phyloP scores from a whole-genome alignment of 2,329 filamentous ascomycete genomes.

The Cordyceps farinosa region DNA sequence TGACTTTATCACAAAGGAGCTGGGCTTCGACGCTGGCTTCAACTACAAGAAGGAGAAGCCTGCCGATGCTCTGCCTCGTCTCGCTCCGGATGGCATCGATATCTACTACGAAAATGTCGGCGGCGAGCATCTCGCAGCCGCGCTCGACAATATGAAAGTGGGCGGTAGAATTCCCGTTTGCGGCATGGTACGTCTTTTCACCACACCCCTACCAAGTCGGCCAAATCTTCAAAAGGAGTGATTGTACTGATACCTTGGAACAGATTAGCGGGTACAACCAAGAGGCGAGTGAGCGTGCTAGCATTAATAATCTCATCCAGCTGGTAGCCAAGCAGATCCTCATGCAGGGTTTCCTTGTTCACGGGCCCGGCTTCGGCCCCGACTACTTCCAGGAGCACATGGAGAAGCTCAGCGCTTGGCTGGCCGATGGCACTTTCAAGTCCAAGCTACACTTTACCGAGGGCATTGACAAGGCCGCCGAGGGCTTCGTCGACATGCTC shows the following conservation, averaged over 20 bases:
- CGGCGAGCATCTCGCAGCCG: slow-evolving; percentile 49
- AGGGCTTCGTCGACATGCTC: slow-evolving; percentile 73
- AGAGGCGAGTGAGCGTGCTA: slow-evolving; percentile 51
- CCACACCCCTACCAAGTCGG: too few species aligned
- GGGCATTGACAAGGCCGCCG: slow-evolving; percentile 74
- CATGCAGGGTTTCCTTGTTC: slow-evolving; percentile 74
- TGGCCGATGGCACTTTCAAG: slow-evolving; percentile 72
- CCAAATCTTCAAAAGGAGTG: background rate
- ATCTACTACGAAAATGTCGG: slow-evolving; percentile 58
- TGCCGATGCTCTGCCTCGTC: slow-evolving; percentile 60
- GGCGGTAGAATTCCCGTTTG: slow-evolving; percentile 64
- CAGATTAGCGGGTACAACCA: slow-evolving; percentile 72
- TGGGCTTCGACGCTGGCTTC: slow-evolving; percentile 61
- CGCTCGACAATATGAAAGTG: slow-evolving; percentile 47
- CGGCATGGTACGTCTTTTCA: slow-evolving; percentile 50
- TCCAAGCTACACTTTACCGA: slow-evolving; percentile 64
- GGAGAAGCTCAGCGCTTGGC: slow-evolving; percentile 71
- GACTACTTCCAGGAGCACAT: slow-evolving; percentile 68
- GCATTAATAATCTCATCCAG: slow-evolving; percentile 61
- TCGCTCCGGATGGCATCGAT: slow-evolving; percentile 75
- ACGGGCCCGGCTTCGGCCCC: slow-evolving; percentile 60
- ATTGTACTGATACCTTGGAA: slow-evolving; percentile 6
- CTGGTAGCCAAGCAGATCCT: slow-evolving; percentile 66
- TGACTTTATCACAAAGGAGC: slow-evolving; percentile 54
- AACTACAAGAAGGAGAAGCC: slow-evolving; percentile 86